A percentile compares a stretch with the other conserved stretches of the same genome.
Conservation (phyloP, 108 stramenopile genomes). For the Hondaea fermentalgiana region DNA sequence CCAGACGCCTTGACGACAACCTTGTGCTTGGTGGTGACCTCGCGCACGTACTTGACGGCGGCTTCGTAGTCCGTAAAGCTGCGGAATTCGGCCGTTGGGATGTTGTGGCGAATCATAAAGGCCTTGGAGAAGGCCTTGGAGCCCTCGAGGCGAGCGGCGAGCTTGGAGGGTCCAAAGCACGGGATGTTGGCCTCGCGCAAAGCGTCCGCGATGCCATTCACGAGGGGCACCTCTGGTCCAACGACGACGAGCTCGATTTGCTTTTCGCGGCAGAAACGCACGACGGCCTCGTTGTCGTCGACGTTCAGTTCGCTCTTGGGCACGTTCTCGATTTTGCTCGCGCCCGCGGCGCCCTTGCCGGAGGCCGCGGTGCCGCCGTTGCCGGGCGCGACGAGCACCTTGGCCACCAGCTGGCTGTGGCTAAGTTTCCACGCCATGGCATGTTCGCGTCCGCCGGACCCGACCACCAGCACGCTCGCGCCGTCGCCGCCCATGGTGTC, state of each 20-base stretch:
- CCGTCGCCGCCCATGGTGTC: not conserved
- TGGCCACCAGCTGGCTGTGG: not conserved
- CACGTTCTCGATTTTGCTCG: not conserved
- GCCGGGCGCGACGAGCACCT: not conserved
- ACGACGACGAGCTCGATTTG: conserved; percentile 54
- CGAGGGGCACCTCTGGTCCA: conserved; percentile 91
- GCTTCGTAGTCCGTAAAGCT: conserved; percentile 73
- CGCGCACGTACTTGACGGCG: conserved; percentile 64
- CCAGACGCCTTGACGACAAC: conserved; percentile 98
- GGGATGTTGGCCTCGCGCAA: conserved; percentile 64
- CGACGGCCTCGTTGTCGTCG: not conserved
- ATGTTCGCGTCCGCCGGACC: conserved; percentile 53
- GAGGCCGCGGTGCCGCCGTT: not conserved
- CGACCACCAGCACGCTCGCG: conserved; percentile 41
- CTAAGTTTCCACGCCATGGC: conserved; percentile 44
- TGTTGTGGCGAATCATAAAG: conserved; percentile 79
- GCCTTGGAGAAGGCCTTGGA: conserved; percentile 97
- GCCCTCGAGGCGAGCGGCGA: conserved; percentile 87
- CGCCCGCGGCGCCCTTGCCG: not conserved
- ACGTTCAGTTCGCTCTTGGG: not conserved
- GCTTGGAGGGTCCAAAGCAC: conserved; percentile 83
- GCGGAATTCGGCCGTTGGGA: conserved; percentile 86
- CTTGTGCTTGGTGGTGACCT: conserved; percentile 57
- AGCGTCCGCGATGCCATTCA: conserved; percentile 72
- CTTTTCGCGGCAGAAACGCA: conserved; percentile 27